Evolutionary conservation across 1,284 basidiomycete genomes (phyloP).

Genomic region (Boletus smithii): DNA sequence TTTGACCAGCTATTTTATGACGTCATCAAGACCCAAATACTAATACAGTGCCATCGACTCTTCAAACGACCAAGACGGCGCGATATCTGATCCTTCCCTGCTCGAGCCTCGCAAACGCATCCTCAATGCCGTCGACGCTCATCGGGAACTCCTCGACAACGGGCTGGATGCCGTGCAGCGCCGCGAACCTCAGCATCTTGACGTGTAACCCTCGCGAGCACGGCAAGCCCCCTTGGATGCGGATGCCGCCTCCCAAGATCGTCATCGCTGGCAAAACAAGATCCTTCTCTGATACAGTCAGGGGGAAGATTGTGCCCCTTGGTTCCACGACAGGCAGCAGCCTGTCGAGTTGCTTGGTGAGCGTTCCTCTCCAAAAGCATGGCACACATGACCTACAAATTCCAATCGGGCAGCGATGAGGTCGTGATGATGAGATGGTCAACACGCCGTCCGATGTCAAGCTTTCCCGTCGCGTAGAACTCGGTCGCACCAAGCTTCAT

Average conservation of each 20-base stretch:
- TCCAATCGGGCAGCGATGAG: conserved; percentile 29
- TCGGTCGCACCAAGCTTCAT: conserved; percentile 50
- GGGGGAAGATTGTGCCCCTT: conserved; percentile 21
- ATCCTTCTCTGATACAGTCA: conserved; percentile 25
- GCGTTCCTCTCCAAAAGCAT: neutral
- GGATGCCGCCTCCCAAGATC: conserved; percentile 19
- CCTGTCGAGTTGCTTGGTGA: conserved; percentile 14
- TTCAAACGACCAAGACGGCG: conserved; percentile 30
- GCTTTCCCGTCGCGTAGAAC: conserved; percentile 28
- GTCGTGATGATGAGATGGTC: conserved; percentile 31
- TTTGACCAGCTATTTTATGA: neutral
- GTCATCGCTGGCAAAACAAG: conserved; percentile 18
- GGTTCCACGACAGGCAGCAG: conserved; percentile 24
- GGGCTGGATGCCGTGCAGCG: conserved; percentile 24
- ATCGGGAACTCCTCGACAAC: conserved; percentile 31
- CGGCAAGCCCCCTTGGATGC: conserved; percentile 24
- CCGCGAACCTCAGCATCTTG: conserved; percentile 32
- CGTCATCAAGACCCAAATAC: neutral
- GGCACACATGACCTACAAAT: conserved; percentile 22
- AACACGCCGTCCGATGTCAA: conserved; percentile 27
- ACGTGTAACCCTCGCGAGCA: conserved; percentile 27
- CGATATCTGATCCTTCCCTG: conserved; percentile 32
- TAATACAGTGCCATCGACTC: no score
- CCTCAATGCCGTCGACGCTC: conserved; percentile 29
- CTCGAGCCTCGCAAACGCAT: conserved; percentile 28